Evolutionary conservation across 192 early-diverging fungal species (phyloP).

Genomic region (Geranomyces variabilis): DNA sequence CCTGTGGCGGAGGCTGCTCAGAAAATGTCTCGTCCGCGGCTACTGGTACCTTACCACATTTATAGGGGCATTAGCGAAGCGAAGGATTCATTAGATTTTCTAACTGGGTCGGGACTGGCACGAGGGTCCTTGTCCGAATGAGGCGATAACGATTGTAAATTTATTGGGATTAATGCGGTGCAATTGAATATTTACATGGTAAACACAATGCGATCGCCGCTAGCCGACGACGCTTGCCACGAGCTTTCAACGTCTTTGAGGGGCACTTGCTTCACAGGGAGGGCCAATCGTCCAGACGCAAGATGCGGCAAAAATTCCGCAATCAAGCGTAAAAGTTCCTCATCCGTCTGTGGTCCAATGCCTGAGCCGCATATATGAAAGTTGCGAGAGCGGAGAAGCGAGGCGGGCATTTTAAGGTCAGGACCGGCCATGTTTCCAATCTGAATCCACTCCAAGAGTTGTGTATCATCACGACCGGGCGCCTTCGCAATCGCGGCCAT

Average conservation of each 20-base stretch:
- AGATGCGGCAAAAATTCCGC: not conserved
- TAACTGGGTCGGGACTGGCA: conserved; percentile 23
- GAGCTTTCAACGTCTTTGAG: not conserved
- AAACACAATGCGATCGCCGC: no score
- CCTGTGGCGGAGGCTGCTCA: not conserved
- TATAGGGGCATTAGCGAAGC: conserved; percentile 8
- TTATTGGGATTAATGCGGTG: no score
- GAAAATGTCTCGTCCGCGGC: not conserved
- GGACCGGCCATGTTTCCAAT: no score
- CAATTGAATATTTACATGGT: no score
- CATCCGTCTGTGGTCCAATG: not conserved
- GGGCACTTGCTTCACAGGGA: not conserved
- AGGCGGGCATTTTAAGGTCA: no score
- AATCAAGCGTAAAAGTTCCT: not conserved
- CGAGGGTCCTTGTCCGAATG: no score
- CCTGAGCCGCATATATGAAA: not conserved
- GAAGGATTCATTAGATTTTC: conserved; percentile 18
- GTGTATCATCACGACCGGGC: no score
- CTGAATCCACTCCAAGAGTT: no score
- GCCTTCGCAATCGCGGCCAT: no score
- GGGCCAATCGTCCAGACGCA: not conserved
- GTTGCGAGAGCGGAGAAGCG: no score
- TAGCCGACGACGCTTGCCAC: no score
- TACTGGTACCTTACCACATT: conserved; percentile 30
- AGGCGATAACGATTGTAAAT: no score